These are phyloP conservation scores for Phaffomyces opuntiae DNA, from an alignment of 805 yeast genomes.

Conservation along the genomic window DNA sequence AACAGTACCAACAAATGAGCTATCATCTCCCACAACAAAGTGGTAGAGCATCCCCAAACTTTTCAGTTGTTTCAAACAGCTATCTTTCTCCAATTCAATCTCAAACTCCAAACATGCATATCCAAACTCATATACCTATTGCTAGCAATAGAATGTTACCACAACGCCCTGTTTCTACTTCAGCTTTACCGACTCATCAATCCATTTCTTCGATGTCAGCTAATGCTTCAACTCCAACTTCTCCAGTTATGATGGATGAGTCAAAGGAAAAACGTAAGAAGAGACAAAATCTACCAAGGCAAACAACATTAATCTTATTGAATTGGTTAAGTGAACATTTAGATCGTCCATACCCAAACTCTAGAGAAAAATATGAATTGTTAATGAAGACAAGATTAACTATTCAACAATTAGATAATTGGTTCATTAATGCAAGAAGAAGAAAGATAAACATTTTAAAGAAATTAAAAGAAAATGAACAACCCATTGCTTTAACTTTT, in stretches of 20 bases:
- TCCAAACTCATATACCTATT: too few relatives aligned
- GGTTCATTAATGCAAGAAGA: conserved; percentile 86
- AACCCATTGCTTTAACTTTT: conserved; percentile 21
- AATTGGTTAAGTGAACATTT: conserved; percentile 70
- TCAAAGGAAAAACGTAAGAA: conserved; percentile 27
- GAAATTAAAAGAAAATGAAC: conserved; percentile 22
- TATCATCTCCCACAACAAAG: neutral
- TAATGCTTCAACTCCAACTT: conserved; percentile 1
- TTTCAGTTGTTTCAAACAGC: neutral
- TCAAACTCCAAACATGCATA: neutral
- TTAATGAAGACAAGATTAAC: conserved; percentile 69
- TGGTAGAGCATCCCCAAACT: conserved; percentile 1
- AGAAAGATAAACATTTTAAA: conserved; percentile 42
- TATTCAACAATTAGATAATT: conserved; percentile 72
- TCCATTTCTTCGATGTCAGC: neutral
- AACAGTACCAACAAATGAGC: neutral
- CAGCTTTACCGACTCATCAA: neutral
- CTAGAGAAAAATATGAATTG: conserved; percentile 64
- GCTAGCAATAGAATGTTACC: too few relatives aligned
- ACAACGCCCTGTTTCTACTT: too few relatives aligned
- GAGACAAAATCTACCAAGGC: conserved; percentile 73
- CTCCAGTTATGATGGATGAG: conserved; percentile 8
- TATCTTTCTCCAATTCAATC: neutral
- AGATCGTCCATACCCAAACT: conserved; percentile 79
- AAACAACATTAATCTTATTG: conserved; percentile 61